These are phyloP conservation scores for Medakamo hakoo DNA, from an alignment of 139 green algal species.

Conservation along the genomic window DNA sequence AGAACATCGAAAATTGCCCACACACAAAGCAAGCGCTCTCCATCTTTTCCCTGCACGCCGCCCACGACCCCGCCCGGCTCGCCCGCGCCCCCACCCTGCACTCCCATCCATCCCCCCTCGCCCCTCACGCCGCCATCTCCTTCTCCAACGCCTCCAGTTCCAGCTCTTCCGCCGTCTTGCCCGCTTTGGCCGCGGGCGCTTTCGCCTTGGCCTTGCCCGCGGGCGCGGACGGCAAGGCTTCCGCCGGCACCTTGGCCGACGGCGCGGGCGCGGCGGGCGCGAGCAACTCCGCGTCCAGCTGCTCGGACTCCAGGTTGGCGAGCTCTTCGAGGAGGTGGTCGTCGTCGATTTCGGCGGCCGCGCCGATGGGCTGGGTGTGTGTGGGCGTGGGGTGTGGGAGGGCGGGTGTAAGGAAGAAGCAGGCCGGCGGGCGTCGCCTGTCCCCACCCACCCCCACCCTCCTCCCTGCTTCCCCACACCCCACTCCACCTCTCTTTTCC, in stretches of 20 bases:
- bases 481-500: too few species aligned
- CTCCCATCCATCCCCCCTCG: background rate
- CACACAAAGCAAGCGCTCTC: background rate
- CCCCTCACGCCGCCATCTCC: conserved; percentile 65
- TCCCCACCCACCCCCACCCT: too few species aligned
- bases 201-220: conserved; percentile 22
- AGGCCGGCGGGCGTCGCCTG: too few species aligned
- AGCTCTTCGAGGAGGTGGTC: conserved; percentile 67
- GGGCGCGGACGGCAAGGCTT: conserved; percentile 12
- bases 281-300: conserved; percentile 57
- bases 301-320: conserved; percentile 39
- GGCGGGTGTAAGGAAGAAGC: too few species aligned
- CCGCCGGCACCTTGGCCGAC: conserved; percentile 13
- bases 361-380: conserved; percentile 56
- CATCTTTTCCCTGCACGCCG: too few species aligned
- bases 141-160: conserved; percentile 73
- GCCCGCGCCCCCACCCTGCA: background rate
- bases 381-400: too few species aligned
- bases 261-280: conserved; percentile 43
- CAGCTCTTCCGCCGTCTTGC: conserved; percentile 67
- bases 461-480: too few species aligned
- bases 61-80: too few species aligned
- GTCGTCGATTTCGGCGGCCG: conserved; percentile 56
- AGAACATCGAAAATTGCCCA: background rate
- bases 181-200: conserved; percentile 7